phyloP scores from a whole-genome alignment of 106 monocot genomes.

The Dactylorhiza incarnata region DNA sequence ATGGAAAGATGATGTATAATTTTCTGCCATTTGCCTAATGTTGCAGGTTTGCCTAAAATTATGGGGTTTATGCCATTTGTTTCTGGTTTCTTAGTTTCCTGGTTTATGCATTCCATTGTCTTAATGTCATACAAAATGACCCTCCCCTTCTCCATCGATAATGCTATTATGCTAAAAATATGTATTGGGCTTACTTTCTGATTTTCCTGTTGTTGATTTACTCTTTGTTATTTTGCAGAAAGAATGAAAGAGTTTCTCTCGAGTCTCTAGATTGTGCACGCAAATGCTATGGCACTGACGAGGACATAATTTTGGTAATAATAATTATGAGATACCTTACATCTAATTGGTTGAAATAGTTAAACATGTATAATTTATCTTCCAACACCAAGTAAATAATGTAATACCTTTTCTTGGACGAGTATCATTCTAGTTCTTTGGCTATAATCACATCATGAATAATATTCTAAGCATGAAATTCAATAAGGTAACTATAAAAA shows the following conservation, averaged over 20 bases:
- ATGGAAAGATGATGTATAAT: not conserved
- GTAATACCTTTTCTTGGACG: not conserved
- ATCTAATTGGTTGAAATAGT: not conserved
- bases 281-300: conserved; percentile 58
- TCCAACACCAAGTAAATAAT: not conserved
- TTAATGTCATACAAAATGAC: conserved; percentile 1
- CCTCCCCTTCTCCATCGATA: not conserved
- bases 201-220: not conserved
- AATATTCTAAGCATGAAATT: not conserved
- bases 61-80: not conserved
- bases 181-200: not conserved
- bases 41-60: not conserved
- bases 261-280: conserved; percentile 50
- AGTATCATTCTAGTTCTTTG: not conserved
- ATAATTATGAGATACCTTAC: not conserved
- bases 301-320: conserved; percentile 59
- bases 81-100: not conserved
- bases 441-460: not conserved
- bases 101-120: not conserved
- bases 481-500: not conserved
- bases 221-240: conserved; percentile 21
- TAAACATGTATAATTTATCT: too few relatives aligned
- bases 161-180: not conserved
- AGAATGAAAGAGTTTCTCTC: conserved; percentile 39
- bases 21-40: not conserved